phyloP scores from a whole-genome alignment of 2,329 filamentous ascomycete genomes.

The Clarireedia homoeocarpa region DNA sequence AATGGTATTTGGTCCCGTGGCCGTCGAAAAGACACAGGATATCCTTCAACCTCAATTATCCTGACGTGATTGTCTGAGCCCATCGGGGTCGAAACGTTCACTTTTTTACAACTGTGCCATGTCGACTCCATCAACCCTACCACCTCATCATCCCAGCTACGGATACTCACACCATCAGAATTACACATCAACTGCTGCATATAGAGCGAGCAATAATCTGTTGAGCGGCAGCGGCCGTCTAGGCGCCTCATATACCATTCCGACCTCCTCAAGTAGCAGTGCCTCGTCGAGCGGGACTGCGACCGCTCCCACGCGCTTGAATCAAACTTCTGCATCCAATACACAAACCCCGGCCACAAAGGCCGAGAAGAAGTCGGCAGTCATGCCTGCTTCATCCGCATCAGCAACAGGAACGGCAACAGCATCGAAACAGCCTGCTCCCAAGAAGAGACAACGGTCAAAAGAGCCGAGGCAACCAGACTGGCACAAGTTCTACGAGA shows the following conservation, averaged over 20 bases:
- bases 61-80: conserved; percentile 9
- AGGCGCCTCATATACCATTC: conserved; percentile 25
- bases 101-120: conserved; percentile 36
- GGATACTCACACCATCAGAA: conserved; percentile 49
- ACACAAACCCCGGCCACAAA: conserved; percentile 12
- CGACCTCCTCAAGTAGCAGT: conserved; percentile 27
- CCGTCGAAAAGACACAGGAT: background rate
- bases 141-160: conserved; percentile 59
- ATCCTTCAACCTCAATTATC: background rate
- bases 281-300: conserved; percentile 19
- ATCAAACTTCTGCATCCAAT: conserved; percentile 16
- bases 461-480: conserved; percentile 52
- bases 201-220: conserved; percentile 37
- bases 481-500: conserved; percentile 76
- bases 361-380: conserved; percentile 27
- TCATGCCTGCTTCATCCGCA: conserved; percentile 28
- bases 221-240: conserved; percentile 28
- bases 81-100: conserved; percentile 18
- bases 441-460: conserved; percentile 32
- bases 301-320: conserved; percentile 21
- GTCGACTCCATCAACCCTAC: conserved; percentile 75
- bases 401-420: conserved; percentile 7
- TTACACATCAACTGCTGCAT: conserved; percentile 47
- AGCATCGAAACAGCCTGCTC: conserved; percentile 26
- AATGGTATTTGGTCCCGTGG: background rate